Base-by-base conservation (phyloP, 2,329 filamentous ascomycete species). In the Cryphonectria nitschkei region DNA sequence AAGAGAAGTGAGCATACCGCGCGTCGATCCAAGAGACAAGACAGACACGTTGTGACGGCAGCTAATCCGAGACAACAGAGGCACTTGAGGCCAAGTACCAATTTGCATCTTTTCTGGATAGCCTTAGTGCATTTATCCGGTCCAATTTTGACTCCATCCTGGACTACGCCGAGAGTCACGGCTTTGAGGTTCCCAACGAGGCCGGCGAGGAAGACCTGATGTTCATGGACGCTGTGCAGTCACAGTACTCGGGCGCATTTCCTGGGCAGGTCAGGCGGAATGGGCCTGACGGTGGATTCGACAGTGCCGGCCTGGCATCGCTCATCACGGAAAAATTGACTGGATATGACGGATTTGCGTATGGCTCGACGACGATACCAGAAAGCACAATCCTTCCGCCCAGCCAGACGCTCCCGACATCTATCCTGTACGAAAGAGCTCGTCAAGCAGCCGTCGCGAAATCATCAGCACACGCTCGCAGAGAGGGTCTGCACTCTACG, bases 371-470 rank as follows among this genome's bases (percentile, higher is more conserved):
- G 34, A 78, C 79, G 2, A 73, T 68, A 46, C 61, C 74, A 13
- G 79, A 81, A 52, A 81, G 81, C 37, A 78, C 79, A 32, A 72
- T 74, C 8, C 76, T 89, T 0, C 88, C 88, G 3, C 88, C 88
- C 0, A 87, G 88, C 65, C 88, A 90, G 73, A 84, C 83, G 5
- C 85, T 83, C 29, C 83, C 87, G 0, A 89, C 86, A 29, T 82
- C 87, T 0, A 82, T 85, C 1, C 78, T 90, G 1, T 90, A 89
- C 70, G 87, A 89, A 72, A 84, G 85, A 68, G 88, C 88, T 16
- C 84, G 88, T 1, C 87, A 89, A 74, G 87, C 87, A 2, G 87
- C 87, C 0, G 82, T 88, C 0, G 86, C 86, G 7, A 88, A 88
- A 74, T 86, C 85, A 0, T 84, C 86, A 1, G 84, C 85, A 2